Conservation (phyloP, 352 stramenopile genomes). For the Pythium dissotocum region DNA sequence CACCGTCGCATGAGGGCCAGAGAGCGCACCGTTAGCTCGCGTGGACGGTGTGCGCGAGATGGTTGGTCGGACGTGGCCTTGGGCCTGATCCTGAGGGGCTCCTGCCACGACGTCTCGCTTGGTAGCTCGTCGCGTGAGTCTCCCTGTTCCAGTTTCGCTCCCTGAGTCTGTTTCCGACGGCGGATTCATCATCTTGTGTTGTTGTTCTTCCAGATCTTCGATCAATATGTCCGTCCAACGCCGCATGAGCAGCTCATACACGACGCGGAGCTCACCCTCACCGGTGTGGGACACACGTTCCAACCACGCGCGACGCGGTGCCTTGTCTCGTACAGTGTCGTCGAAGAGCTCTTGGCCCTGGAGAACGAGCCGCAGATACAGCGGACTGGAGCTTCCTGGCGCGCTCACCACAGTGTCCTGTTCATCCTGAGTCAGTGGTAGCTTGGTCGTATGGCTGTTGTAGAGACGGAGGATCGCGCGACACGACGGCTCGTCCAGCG, state of each 20-base stretch:
- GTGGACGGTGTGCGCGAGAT: conserved; percentile 20
- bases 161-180: background rate
- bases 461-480: conserved; percentile 43
- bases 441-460: background rate
- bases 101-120: conserved; percentile 23
- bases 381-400: conserved; percentile 62
- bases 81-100: background rate
- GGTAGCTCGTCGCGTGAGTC: conserved; percentile 16
- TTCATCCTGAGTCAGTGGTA: conserved; percentile 37
- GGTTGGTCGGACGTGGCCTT: background rate
- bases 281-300: conserved; percentile 35
- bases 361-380: conserved; percentile 68
- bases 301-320: conserved; percentile 42
- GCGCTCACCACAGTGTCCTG: conserved; percentile 44
- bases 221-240: conserved; percentile 78
- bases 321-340: background rate
- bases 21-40: background rate
- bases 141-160: background rate
- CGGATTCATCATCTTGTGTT: conserved; percentile 22
- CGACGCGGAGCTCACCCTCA: conserved; percentile 37
- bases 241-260: conserved; percentile 72
- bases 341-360: conserved; percentile 60
- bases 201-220: conserved; percentile 45
- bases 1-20: background rate
- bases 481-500: conserved; percentile 69